Base-by-base conservation (phyloP, 345 rosid genomes). In the Atalantia buxifolia region DNA sequence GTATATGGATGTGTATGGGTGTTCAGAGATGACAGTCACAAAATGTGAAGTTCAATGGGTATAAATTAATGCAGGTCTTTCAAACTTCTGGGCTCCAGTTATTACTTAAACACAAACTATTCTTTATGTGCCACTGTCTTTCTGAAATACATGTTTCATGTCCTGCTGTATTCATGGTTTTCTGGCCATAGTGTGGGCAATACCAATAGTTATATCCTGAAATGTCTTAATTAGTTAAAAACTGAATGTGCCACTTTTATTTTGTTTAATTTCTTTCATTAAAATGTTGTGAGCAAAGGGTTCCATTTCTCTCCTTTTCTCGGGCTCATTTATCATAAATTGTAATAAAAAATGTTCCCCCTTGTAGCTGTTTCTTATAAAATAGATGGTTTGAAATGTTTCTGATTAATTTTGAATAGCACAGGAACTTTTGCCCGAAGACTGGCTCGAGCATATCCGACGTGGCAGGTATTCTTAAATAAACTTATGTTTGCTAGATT, bases 361-460 rank as follows among this genome's bases (percentile, higher is more conserved):
- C 14, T 0, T 53, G 24, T 33, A 45, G 18, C 4, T 66, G 13
- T 66, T 24, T 6, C 16, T n/a, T 22, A 33, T 31, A 31, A 50
- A 62, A 62, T 19, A 9, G 33, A 4, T 66, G 38, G 65, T 53
- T 53, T 33, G 22, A 35, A 30, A 35, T 76, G 42, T 65, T 24
- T 24, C 25, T 76, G 63, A 66, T 65, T 18, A 18, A 16, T 16
- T 42, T 75, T 50, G 50, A 60, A n/a, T 53, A 62, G 76, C 50
- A 53, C 85, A 95, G 99, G 98, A 74, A 88, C 92, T 79, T 95
- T 95, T 88, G 93, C 97, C 71, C 86, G 92, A 53, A 87, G 98
- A 80, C 78, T 95, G 75, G 94, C 96, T 21, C 87, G 87, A 76
- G 98, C 89, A 83, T 95, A 91, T 81, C 98, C 99, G 56, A 81